Base-by-base conservation (phyloP, 2,329 filamentous ascomycete species). In the Thermothelomyces thermophilus region DNA sequence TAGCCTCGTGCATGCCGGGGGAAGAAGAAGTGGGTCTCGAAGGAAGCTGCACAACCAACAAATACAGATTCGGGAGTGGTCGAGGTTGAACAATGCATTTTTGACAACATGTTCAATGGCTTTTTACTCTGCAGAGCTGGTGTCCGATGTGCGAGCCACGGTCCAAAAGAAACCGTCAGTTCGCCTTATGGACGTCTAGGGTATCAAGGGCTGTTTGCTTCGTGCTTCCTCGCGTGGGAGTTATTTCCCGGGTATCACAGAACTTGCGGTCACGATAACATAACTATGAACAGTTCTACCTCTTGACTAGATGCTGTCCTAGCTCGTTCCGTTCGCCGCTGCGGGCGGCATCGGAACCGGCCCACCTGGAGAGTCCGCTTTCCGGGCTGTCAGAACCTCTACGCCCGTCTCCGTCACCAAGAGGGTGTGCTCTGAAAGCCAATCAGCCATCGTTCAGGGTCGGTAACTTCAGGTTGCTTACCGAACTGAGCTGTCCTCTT, bases 401-500 rank as follows among this genome's bases (percentile, higher is more conserved):
- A 90, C 85, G 2, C 89, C 89, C 49, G 84, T 82, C 63, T 90
- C 87, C 0, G 89, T 95, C 3, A 94, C 87, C 9, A 95, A 72
- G 45, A 93, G 71, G 0, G 87, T 93, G 65, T 94, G 89, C 65
- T 95, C 87, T 80, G 45, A 16, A 24, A 2, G 33, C 3, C 5
- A 1, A 50, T 56, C 36, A 57, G 44, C 19, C 41, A 13, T 28
- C 40, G 9, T 9, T n/a, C 5, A n/a, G 2, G 17, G n/a, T 17
- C 20, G 33, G 33, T 35, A 35, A 11, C 16, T 19, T 33, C 16
- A 3, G 8, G 44, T 31, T 16, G 69, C 82, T 67, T 72, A 89
- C 85, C 86, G 64, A 98, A 98, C 65, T 98, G 93, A 9, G 93
- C 93, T 14, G 90, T 95, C 64, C 81, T 76, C 68, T 86, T 87